Percentiles rank a stretch among this genome's conserved stretches.
Conservation (phyloP, 2,329 filamentous ascomycete genomes). For the Lachnellula hyalina region DNA sequence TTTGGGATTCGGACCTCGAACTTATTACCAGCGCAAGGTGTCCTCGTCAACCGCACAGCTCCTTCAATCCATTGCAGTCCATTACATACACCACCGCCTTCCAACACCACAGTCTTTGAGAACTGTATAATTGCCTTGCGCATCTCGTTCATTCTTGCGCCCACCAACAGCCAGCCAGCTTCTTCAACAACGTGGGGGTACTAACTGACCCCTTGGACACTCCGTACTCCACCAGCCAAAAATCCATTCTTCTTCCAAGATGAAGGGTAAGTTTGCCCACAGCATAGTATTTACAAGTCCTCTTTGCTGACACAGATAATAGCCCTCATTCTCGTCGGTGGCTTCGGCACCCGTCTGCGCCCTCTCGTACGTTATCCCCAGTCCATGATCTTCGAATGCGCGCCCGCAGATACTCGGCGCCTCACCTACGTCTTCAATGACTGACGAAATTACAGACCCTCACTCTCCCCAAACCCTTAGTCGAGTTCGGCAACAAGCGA, state of each 20-base stretch:
- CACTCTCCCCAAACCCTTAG: constrained; percentile 92
- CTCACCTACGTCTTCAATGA: constrained; percentile 24
- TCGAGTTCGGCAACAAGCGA: constrained; percentile 97
- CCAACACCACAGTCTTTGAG: not conserved
- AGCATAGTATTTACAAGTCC: not conserved
- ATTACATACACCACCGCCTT: not conserved
- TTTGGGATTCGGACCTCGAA: constrained; percentile 2
- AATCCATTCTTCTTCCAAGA: constrained; percentile 21
- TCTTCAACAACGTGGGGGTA: constrained; percentile 12
- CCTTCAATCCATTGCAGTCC: not conserved
- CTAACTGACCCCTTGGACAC: not conserved
- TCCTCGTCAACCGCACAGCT: constrained; percentile 1
- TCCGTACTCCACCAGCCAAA: not conserved
- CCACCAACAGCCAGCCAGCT: not conserved
- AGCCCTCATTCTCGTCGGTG: constrained; percentile 98
- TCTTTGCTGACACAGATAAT: constrained; percentile 17
- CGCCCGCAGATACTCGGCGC: constrained; percentile 12
- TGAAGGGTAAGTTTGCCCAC: constrained; percentile 28
- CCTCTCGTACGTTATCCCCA: constrained; percentile 66
- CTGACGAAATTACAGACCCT: constrained; percentile 60
- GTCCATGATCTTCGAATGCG: constrained; percentile 10
- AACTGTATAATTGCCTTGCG: not conserved
- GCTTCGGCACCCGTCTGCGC: constrained; percentile 95
- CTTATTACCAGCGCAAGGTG: constrained; percentile 4
- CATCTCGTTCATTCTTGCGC: constrained; percentile 1